Conservation (phyloP, 345 rosid species). For the Acer negundo region DNA sequence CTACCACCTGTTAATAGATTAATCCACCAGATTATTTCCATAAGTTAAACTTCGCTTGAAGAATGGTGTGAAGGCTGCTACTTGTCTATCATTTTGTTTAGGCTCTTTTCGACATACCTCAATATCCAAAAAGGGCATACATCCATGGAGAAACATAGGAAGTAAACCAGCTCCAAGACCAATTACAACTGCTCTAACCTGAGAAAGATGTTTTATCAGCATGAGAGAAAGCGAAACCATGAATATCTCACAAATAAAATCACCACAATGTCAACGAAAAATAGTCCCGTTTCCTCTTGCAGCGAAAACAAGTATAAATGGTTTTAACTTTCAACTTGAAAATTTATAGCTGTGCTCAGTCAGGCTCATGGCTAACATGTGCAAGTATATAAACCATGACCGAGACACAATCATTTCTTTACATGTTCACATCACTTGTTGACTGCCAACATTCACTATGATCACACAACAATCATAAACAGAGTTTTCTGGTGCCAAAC, state of each 20-base stretch:
- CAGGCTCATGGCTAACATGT: background rate
- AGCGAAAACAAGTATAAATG: background rate
- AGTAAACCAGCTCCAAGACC: conserved; percentile 98
- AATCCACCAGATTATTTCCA: conserved; percentile 15
- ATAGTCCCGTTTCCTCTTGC: background rate
- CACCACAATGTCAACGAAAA: background rate
- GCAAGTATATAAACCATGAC: background rate
- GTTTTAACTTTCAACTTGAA: background rate
- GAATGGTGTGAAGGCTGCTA: background rate
- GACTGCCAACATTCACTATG: conserved; percentile 14
- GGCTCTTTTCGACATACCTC: conserved; percentile 52
- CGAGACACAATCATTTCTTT: background rate
- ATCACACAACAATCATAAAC: conserved; percentile 9
- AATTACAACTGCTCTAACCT: conserved; percentile 77
- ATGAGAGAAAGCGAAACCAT: conserved; percentile 6
- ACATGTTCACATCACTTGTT: background rate
- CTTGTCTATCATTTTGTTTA: background rate
- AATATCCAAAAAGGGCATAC: conserved; percentile 56
- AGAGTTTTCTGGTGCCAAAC: background rate
- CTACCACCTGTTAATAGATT: conserved; percentile 64
- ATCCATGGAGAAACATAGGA: conserved; percentile 89
- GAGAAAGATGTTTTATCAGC: conserved; percentile 24
- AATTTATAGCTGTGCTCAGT: background rate
- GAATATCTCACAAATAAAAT: background rate
- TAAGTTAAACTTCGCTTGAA: conserved; percentile 14